phyloP scores from a whole-genome alignment of 768 basidiomycete genomes.

The Naganishia vishniacii region DNA sequence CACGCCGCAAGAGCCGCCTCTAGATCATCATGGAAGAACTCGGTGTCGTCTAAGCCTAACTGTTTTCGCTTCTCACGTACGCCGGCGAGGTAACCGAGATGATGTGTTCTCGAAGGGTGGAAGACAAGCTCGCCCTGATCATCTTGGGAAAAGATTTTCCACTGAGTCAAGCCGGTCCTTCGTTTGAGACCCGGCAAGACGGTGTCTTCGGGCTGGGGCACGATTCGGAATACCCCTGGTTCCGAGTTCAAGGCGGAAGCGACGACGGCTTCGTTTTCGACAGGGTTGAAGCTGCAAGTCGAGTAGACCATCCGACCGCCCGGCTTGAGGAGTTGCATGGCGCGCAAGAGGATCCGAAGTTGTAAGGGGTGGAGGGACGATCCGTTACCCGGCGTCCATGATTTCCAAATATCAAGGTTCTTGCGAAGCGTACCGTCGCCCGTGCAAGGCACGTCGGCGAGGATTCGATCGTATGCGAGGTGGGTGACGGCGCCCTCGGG shows the following conservation, averaged over 20 bases:
- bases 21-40: constrained; percentile 11
- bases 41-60: constrained; percentile 6
- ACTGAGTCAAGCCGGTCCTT: constrained; percentile 66
- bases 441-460: constrained; percentile 92
- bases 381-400: constrained; percentile 80
- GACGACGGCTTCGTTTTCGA: constrained; percentile 95
- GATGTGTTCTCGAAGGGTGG: constrained; percentile 30
- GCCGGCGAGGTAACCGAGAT: constrained; percentile 21
- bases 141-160: constrained; percentile 61
- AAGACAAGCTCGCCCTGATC: constrained; percentile 29
- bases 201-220: constrained; percentile 28
- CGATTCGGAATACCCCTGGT: constrained; percentile 56
- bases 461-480: constrained; percentile 81
- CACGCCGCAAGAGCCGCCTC: constrained; percentile 5
- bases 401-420: constrained; percentile 90
- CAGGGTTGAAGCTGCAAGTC: constrained; percentile 92
- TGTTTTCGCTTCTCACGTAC: constrained; percentile 9
- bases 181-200: constrained; percentile 66
- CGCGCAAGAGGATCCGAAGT: constrained; percentile 82
- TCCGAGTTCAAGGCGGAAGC: constrained; percentile 70
- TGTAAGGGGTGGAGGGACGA: constrained; percentile 91
- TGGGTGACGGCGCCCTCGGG: constrained; percentile 46
- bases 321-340: constrained; percentile 78
- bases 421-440: constrained; percentile 95
- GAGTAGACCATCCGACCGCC: constrained; percentile 95